Conservation (phyloP, 345 rosid species). For the Boechera divaricarpa region DNA sequence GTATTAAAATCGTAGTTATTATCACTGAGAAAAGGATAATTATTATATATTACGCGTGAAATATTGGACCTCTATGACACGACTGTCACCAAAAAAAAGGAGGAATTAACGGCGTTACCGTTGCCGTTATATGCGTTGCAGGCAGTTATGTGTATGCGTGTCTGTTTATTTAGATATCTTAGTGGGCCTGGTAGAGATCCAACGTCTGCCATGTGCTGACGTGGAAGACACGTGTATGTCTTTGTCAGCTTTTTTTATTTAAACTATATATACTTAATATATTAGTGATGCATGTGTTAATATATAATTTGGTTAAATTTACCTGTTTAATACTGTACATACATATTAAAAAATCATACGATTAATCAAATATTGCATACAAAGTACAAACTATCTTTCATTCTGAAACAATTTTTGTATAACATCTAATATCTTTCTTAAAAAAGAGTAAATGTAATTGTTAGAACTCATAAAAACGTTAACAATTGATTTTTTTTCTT, state of each 20-base stretch:
- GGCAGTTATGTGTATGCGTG: background rate
- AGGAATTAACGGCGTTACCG: constrained; percentile 17
- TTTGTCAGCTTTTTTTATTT: no score
- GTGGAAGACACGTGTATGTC: background rate
- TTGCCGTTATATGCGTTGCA: background rate
- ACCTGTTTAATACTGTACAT: no score
- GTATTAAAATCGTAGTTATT: background rate
- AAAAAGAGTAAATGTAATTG: no score
- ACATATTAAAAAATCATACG: no score
- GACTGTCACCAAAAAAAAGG: background rate
- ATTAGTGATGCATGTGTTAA: background rate
- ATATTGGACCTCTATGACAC: constrained; percentile 31
- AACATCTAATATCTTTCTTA: no score
- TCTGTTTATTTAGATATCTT: background rate
- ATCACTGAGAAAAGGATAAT: background rate
- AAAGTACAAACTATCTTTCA: no score
- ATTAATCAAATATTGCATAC: no score
- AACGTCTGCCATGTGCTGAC: constrained; percentile 18
- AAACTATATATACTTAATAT: background rate
- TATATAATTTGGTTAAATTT: background rate
- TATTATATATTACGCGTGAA: constrained; percentile 43
- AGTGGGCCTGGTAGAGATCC: background rate
- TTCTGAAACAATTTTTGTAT: no score
- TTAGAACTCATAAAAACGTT: no score
- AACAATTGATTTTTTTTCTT: no score